These are phyloP conservation scores for Bimuria novae-zelandiae DNA, from an alignment of 2,329 filamentous ascomycete genomes.

Conservation along the genomic window DNA sequence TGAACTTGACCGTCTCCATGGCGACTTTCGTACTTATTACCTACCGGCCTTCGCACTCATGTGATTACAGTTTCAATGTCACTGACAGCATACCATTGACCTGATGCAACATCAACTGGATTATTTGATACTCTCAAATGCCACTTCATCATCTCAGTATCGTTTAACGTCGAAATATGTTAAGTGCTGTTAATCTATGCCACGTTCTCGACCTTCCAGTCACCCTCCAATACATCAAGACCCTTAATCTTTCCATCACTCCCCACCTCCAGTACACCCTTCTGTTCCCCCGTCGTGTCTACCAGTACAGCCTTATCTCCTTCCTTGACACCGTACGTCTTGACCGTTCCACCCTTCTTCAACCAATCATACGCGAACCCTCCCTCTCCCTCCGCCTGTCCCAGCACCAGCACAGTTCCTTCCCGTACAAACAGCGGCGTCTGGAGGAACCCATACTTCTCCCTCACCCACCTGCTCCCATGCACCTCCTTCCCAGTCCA, in stretches of 20 bases:
- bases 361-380: conserved; percentile 51
- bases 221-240: conserved; percentile 35
- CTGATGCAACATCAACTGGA: too few species aligned
- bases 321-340: conserved; percentile 43
- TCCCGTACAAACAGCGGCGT: conserved; percentile 49
- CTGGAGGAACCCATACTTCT: conserved; percentile 47
- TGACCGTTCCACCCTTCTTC: conserved; percentile 43
- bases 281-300: conserved; percentile 36
- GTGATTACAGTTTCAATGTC: too few species aligned
- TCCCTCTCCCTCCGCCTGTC: conserved; percentile 43
- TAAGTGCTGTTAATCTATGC: background rate
- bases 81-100: too few species aligned
- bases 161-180: too few species aligned
- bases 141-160: too few species aligned
- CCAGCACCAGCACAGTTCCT: conserved; percentile 48
- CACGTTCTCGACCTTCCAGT: conserved; percentile 39
- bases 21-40: too few species aligned
- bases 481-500: conserved; percentile 50
- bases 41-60: too few species aligned
- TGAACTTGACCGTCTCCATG: too few species aligned
- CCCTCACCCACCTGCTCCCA: conserved; percentile 52
- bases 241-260: conserved; percentile 36
- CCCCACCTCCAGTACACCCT: conserved; percentile 36
- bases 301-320: conserved; percentile 44
- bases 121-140: too few species aligned